A percentile compares a stretch with the other conserved stretches of the same genome.
Conservation (phyloP, 2,329 filamentous ascomycete species). For the Aspergillus fructus region DNA sequence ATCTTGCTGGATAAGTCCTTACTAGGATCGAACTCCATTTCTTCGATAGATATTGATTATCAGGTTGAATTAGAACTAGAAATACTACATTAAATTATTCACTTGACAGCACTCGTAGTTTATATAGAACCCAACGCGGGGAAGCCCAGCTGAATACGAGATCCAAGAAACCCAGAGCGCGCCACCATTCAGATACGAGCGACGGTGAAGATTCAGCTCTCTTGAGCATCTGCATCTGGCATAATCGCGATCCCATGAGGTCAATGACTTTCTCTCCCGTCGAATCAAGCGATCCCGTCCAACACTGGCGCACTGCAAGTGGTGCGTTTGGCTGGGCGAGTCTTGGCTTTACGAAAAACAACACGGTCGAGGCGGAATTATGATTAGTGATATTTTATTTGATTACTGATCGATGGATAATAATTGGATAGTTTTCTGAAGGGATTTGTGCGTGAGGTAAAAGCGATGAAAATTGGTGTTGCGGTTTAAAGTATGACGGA, state of each 20-base stretch:
- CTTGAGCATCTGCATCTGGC: neutral
- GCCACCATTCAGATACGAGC: neutral
- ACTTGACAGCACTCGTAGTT: neutral
- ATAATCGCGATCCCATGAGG: neutral
- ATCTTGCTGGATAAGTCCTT: conserved; percentile 14
- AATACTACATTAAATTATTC: neutral
- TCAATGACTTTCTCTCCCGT: neutral
- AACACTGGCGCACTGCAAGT: too few relatives aligned
- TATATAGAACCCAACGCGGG: neutral
- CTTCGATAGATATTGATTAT: too few relatives aligned
- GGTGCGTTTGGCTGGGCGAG: neutral
- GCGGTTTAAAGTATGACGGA: too few relatives aligned
- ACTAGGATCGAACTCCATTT: neutral
- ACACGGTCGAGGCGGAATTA: neutral
- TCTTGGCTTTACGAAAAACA: neutral
- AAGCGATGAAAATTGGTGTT: fast-evolving
- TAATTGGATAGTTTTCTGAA: neutral
- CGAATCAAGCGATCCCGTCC: neutral
- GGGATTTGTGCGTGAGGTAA: too few relatives aligned
- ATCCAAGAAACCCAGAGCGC: neutral
- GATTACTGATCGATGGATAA: neutral
- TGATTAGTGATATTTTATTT: neutral
- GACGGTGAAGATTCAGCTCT: neutral
- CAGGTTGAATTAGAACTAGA: too few relatives aligned
- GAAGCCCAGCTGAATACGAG: neutral